Base-by-base conservation (phyloP, 768 basidiomycete species). In the Naganishia friedmannii region DNA sequence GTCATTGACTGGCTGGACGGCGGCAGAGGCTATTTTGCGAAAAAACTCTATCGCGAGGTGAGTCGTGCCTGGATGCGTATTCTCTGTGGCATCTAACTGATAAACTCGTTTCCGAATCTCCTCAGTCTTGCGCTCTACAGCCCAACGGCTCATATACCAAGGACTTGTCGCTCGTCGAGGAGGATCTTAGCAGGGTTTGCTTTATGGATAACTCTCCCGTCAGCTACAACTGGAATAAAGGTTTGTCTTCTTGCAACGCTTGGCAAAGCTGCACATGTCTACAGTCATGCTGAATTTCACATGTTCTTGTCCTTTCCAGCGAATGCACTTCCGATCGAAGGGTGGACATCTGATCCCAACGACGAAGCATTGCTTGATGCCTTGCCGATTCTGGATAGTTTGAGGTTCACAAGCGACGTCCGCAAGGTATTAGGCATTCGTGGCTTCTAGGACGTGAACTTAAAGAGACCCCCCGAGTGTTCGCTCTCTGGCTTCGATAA, bases 1-100 rank as follows among this genome's bases (percentile, higher is more conserved):
- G 94, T 99, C 32, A 99, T 99, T 74, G 96, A 99, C 82, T 99
- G 96, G 96, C 83, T 99, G 66, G 96, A 99, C 78, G 92, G 89
- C 67, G 92, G 93, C 3, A 87, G 92, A 54, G 94, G 93, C 21
- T 91, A 98, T 69, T 86, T 99, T 42, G 87, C 85, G 1, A 89
- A 90, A 72, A 88, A 93, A 42, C 84, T 96, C 73, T 99, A 98
- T 82, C 88, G 96, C 72, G 93, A 96, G 84, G 90, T 86, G n/a
- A n/a, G 75, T 72, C 42, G 39, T 5, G 17, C 15, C 21, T 37
- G 46, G 12, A 51, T 12, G 7, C 48, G 12, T 53, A 1, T 2
- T 51, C 7, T 3, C 21, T n/a, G n/a, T 19, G 15, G 7, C 23
- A 31, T 42, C n/a, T 26, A 21, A 34, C 53, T 29, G 48, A 42